These are phyloP conservation scores for Talaromyces borbonicus DNA, from an alignment of 495 filamentous ascomycete genomes.

Conservation along the genomic window DNA sequence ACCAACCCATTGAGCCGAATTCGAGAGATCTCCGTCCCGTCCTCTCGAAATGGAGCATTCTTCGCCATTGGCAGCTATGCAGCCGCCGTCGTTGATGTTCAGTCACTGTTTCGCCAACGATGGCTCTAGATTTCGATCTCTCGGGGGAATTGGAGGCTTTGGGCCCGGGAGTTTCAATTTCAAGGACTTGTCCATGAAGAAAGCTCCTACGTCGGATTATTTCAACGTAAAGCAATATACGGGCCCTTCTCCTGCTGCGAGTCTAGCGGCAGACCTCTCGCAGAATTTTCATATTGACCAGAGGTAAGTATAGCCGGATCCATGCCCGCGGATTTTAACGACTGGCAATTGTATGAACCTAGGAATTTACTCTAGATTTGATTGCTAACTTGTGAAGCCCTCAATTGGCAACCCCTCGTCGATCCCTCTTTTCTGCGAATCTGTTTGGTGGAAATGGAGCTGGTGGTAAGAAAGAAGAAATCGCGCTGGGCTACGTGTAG, in stretches of 20 bases:
- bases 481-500: neutral
- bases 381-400: slow-evolving; percentile 47
- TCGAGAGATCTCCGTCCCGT: neutral
- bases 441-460: slow-evolving; percentile 56
- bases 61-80: slow-evolving; percentile 90
- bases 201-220: slow-evolving; percentile 53
- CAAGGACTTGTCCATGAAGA: slow-evolving; percentile 63
- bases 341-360: too few species aligned
- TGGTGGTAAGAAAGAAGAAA: slow-evolving; percentile 66
- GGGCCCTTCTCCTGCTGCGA: slow-evolving; percentile 83
- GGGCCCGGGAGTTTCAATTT: slow-evolving; percentile 61
- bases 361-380: too few species aligned
- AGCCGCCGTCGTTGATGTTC: slow-evolving; percentile 57
- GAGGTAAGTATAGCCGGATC: slow-evolving; percentile 42
- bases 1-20: neutral
- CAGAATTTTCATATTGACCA: slow-evolving; percentile 94
- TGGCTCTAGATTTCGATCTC: slow-evolving; percentile 38
- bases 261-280: slow-evolving; percentile 84
- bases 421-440: slow-evolving; percentile 82
- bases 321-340: neutral
- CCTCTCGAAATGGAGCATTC: slow-evolving; percentile 68
- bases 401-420: slow-evolving; percentile 79
- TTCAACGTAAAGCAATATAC: slow-evolving; percentile 64
- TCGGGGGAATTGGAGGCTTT: slow-evolving; percentile 43
- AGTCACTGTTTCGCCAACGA: slow-evolving; percentile 47